These are phyloP conservation scores for Filobasidium uniguttulatum DNA, from an alignment of 1,284 basidiomycete species.

Conservation along the genomic window DNA sequence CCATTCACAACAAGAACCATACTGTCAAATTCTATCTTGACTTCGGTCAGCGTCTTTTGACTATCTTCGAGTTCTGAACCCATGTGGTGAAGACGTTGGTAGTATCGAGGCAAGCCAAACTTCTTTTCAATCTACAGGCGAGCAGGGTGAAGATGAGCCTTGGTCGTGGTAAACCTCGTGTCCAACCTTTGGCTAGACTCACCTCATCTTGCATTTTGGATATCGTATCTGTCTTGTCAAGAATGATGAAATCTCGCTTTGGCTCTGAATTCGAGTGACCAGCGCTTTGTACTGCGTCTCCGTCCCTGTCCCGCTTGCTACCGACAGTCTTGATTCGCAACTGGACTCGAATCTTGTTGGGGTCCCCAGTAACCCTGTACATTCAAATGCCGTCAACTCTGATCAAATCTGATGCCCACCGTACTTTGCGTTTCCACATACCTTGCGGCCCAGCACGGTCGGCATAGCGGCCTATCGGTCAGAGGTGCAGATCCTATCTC, in stretches of 20 bases:
- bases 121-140: slow-evolving; percentile 2
- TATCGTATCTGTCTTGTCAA: neutral
- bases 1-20: slow-evolving; percentile 3
- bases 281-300: neutral
- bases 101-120: slow-evolving; percentile 5
- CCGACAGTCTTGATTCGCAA: neutral
- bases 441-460: slow-evolving; percentile 9
- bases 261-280: neutral
- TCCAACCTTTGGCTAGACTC: neutral
- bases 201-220: neutral
- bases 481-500: neutral
- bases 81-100: slow-evolving; percentile 5
- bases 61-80: slow-evolving; percentile 9
- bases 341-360: neutral
- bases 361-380: neutral
- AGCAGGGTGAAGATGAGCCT: neutral
- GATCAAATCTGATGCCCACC: neutral
- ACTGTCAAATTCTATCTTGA: slow-evolving; percentile 4
- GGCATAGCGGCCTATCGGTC: neutral
- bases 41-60: neutral
- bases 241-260: slow-evolving; percentile 2
- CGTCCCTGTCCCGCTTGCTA: neutral
- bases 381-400: neutral
- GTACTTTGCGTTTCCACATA: neutral
- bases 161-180: neutral